phyloP scores from a whole-genome alignment of 768 basidiomycete species.

The Termitomyces sp. region DNA sequence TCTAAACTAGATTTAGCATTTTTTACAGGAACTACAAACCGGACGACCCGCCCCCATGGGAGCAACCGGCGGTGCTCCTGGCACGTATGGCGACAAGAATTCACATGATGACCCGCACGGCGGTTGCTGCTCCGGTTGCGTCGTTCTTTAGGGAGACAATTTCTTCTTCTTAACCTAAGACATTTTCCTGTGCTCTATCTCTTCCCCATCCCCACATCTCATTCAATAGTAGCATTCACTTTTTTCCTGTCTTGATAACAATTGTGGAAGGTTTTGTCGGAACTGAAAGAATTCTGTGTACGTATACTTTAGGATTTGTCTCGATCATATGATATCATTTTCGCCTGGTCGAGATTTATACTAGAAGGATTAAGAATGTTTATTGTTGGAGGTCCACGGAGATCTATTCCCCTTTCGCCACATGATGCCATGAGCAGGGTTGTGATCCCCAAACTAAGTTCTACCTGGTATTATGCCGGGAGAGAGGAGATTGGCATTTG shows the following conservation, averaged over 20 bases:
- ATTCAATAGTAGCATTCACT: neutral
- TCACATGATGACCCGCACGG: slow-evolving; percentile 46
- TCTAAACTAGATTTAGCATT: neutral
- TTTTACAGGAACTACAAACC: slow-evolving; percentile 65
- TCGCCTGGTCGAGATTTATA: neutral
- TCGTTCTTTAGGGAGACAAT: slow-evolving; percentile 40
- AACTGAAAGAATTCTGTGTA: slow-evolving; percentile 14
- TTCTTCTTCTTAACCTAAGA: slow-evolving; percentile 1
- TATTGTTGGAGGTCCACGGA: too few species aligned
- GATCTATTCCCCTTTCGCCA: too few species aligned
- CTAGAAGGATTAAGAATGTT: neutral
- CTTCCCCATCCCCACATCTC: slow-evolving; percentile 8
- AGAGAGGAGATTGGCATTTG: too few species aligned
- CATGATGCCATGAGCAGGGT: too few species aligned
- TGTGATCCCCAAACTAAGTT: too few species aligned
- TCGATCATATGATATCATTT: slow-evolving; percentile 4
- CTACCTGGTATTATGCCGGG: too few species aligned
- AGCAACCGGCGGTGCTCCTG: slow-evolving; percentile 34
- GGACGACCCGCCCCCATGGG: slow-evolving; percentile 61
- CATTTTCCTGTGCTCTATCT: slow-evolving; percentile 20
- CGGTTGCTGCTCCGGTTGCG: slow-evolving; percentile 67
- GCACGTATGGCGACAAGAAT: slow-evolving; percentile 43
- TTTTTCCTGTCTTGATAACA: slow-evolving; percentile 12
- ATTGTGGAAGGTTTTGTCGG: slow-evolving; percentile 12
- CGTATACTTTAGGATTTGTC: slow-evolving; percentile 10